Evolutionary conservation across 768 basidiomycete species (phyloP).

Genomic region (Termitomyces eurrhizus): DNA sequence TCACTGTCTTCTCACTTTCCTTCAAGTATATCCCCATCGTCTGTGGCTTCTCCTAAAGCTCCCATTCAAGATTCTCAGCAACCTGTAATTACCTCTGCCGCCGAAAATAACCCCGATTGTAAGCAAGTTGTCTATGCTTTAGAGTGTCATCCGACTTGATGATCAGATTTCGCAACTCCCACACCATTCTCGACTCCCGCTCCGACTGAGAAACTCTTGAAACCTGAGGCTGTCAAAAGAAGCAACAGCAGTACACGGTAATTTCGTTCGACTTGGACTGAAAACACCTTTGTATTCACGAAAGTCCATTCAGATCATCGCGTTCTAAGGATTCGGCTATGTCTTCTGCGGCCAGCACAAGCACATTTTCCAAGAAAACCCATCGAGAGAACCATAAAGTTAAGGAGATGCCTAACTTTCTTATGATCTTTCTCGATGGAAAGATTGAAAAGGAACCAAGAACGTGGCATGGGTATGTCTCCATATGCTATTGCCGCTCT

Average conservation of each 20-base stretch:
- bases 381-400: constrained; percentile 16
- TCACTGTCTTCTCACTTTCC: not conserved
- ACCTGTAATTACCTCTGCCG: not conserved
- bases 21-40: constrained; percentile 11
- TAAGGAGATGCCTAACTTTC: constrained; percentile 25
- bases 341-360: constrained; percentile 15
- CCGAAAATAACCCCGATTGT: constrained; percentile 3
- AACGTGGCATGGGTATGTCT: constrained; percentile 42
- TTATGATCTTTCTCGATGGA: constrained; percentile 37
- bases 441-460: constrained; percentile 26
- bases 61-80: not conserved
- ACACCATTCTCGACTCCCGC: constrained; percentile 4
- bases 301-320: constrained; percentile 8
- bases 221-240: constrained; percentile 4
- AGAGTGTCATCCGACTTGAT: not conserved
- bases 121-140: not conserved
- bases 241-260: constrained; percentile 13
- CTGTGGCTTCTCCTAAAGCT: not conserved
- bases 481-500: not conserved
- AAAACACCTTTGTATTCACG: not conserved
- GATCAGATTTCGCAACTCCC: constrained; percentile 2
- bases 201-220: constrained; percentile 3
- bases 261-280: not conserved
- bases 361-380: constrained; percentile 11
- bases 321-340: constrained; percentile 10